These are phyloP conservation scores for Rhizopogon salebrosus DNA, from an alignment of 768 basidiomycete species.

Conservation along the genomic window DNA sequence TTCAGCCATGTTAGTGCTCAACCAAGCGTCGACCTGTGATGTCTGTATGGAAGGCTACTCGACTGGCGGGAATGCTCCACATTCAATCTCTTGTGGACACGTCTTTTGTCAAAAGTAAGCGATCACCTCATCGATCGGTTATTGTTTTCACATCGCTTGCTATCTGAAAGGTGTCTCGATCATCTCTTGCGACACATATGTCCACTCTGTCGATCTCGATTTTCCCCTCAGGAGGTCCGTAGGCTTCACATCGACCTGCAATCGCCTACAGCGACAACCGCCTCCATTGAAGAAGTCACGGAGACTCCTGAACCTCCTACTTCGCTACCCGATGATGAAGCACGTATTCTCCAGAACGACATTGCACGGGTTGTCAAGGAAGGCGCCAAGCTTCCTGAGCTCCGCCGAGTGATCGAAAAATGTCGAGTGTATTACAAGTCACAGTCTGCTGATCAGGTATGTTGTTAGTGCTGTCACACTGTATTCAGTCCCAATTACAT, in stretches of 20 bases:
- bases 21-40: constrained; percentile 65
- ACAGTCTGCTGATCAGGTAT: constrained; percentile 43
- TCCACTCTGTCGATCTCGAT: constrained; percentile 58
- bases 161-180: constrained; percentile 46
- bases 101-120: constrained; percentile 52
- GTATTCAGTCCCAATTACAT: background rate
- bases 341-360: constrained; percentile 47
- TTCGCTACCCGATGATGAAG: constrained; percentile 32
- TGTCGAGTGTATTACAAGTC: constrained; percentile 41
- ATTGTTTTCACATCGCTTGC: constrained; percentile 4
- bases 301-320: constrained; percentile 16
- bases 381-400: constrained; percentile 47
- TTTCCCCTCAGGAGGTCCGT: constrained; percentile 40
- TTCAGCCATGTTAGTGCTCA: constrained; percentile 61
- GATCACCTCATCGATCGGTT: constrained; percentile 14
- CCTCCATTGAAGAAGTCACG: constrained; percentile 5
- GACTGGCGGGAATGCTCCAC: constrained; percentile 48
- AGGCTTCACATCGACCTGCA: constrained; percentile 55
- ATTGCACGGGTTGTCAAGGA: constrained; percentile 50
- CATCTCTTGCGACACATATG: constrained; percentile 45
- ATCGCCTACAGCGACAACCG: constrained; percentile 26
- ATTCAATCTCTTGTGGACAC: constrained; percentile 68
- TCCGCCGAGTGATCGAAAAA: constrained; percentile 48
- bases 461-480: constrained; percentile 10
- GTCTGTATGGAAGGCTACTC: constrained; percentile 67